A percentile compares a stretch with the other conserved stretches of the same genome.
Evolutionary conservation across 345 rosid species (phyloP).

Genomic region (Hibiscus syriacus): DNA sequence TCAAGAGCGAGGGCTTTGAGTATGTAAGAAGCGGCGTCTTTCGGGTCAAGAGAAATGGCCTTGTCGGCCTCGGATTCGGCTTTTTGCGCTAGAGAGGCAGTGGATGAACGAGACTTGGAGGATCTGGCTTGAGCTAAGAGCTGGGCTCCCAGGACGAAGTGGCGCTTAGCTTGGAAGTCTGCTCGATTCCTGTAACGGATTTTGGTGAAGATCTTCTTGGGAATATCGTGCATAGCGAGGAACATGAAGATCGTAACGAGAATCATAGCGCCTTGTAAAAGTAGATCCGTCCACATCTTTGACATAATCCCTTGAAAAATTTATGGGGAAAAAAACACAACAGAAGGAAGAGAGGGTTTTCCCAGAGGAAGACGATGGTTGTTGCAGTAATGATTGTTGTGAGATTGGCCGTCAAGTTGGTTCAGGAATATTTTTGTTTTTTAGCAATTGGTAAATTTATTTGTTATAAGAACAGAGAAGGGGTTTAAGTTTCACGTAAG

Average conservation of each 20-base stretch:
- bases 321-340: background rate
- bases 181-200: conserved; percentile 38
- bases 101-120: conserved; percentile 40
- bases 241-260: conserved; percentile 33
- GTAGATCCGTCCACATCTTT: conserved; percentile 39
- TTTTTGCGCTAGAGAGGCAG: conserved; percentile 43
- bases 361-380: background rate
- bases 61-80: conserved; percentile 46
- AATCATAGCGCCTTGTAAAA: conserved; percentile 41
- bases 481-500: background rate
- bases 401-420: background rate
- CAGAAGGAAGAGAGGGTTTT: background rate
- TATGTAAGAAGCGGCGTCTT: conserved; percentile 57
- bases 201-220: conserved; percentile 37
- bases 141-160: conserved; percentile 64
- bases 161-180: too few species aligned
- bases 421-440: background rate
- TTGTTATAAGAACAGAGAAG: background rate
- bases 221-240: conserved; percentile 47
- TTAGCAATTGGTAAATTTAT: background rate
- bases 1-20: conserved; percentile 54
- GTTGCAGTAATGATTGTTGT: background rate
- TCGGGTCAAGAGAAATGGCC: conserved; percentile 43
- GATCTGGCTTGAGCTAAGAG: conserved; percentile 45
- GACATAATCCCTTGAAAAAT: background rate